Evolutionary conservation across 306 rosid species (phyloP).

Genomic region (Trichosanthes cucumerina): DNA sequence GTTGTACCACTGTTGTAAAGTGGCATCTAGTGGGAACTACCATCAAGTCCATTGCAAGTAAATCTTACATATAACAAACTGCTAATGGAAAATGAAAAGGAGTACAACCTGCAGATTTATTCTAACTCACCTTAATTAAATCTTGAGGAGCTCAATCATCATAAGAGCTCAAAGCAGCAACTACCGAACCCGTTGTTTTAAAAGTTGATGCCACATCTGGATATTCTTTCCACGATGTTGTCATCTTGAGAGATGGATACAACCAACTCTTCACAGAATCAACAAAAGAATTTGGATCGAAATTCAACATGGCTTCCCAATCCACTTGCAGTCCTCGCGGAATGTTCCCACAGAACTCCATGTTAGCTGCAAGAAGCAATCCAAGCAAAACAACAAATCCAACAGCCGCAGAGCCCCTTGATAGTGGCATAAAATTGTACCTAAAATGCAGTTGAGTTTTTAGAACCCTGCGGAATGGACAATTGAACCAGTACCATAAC

Average conservation of each 20-base stretch:
- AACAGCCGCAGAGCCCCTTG: constrained; percentile 85
- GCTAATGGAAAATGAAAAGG: not conserved
- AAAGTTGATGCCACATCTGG: constrained; percentile 70
- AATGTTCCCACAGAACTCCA: constrained; percentile 81
- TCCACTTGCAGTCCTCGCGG: constrained; percentile 81
- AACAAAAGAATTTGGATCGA: constrained; percentile 55
- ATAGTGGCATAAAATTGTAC: constrained; percentile 97
- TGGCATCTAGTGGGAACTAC: not conserved
- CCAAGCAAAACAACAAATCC: constrained; percentile 85
- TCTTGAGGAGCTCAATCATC: constrained; percentile 34
- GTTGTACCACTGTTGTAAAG: not conserved
- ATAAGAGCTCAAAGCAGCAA: constrained; percentile 69
- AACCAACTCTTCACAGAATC: constrained; percentile 77
- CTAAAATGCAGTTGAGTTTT: constrained; percentile 27
- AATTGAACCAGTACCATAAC: constrained; percentile 6
- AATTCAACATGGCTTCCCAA: constrained; percentile 85
- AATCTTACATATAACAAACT: not conserved
- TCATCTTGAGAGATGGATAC: constrained; percentile 71
- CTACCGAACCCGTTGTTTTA: constrained; percentile 74
- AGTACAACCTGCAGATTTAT: not conserved
- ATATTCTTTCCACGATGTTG: constrained; percentile 84
- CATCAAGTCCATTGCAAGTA: not conserved
- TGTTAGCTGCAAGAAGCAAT: constrained; percentile 84
- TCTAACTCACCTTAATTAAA: not conserved
- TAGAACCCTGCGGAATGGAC: constrained; percentile 1